These are phyloP conservation scores for Raffaelea albimanens DNA, from an alignment of 2,329 filamentous ascomycete genomes.

Conservation along the genomic window DNA sequence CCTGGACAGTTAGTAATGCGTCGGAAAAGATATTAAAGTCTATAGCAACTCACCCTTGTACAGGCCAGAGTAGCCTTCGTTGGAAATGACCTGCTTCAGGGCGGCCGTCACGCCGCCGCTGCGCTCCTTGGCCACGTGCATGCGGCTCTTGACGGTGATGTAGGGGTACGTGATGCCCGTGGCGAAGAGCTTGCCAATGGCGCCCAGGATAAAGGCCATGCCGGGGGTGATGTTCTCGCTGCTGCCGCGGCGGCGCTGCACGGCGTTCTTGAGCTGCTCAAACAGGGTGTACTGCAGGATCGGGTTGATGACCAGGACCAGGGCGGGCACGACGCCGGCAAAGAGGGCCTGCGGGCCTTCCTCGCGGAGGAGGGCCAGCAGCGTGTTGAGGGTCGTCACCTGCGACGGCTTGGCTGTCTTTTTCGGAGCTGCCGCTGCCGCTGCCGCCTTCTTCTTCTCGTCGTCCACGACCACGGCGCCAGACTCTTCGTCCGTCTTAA, in stretches of 20 bases:
- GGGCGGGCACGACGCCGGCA: conserved; percentile 80
- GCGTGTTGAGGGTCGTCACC: conserved; percentile 64
- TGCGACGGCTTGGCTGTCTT: conserved; percentile 37
- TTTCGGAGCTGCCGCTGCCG: conserved; percentile 21
- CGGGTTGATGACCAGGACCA: conserved; percentile 94
- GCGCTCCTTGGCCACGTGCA: conserved; percentile 80
- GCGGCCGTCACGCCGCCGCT: conserved; percentile 53
- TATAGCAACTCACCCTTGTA: conserved; percentile 65
- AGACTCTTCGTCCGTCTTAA: conserved; percentile 14
- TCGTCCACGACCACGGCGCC: conserved; percentile 8
- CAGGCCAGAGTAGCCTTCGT: conserved; percentile 85
- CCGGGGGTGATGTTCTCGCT: conserved; percentile 57
- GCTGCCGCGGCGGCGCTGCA: conserved; percentile 41
- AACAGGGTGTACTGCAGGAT: conserved; percentile 98
- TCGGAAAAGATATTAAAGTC: background rate
- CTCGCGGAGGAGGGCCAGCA: conserved; percentile 69
- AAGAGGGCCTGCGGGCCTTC: conserved; percentile 84
- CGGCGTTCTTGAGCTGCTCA: conserved; percentile 88
- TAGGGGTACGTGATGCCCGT: conserved; percentile 95
- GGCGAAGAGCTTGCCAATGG: conserved; percentile 87
- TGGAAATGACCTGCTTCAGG: conserved; percentile 67
- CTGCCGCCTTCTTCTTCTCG: conserved; percentile 16
- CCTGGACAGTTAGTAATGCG: conserved; percentile 38
- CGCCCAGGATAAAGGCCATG: conserved; percentile 84
- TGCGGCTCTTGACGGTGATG: conserved; percentile 96